phyloP scores from a whole-genome alignment of 2,329 filamentous ascomycete genomes.

The Hirsutella rhossiliensis region DNA sequence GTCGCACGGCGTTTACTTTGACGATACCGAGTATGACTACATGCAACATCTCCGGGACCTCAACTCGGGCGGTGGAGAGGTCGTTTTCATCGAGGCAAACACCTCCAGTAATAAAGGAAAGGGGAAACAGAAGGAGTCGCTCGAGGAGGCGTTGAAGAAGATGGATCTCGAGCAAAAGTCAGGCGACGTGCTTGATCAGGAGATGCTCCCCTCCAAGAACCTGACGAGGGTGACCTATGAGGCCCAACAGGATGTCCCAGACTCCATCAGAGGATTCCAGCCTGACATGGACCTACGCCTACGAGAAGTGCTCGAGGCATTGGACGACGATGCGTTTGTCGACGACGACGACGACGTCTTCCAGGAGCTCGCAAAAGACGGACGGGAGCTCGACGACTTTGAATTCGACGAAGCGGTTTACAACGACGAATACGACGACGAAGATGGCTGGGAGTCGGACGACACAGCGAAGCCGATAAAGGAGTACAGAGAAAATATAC shows the following conservation, averaged over 20 bases:
- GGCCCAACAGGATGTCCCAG: slow-evolving; percentile 84
- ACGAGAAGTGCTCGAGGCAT: slow-evolving; percentile 79
- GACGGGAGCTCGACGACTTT: slow-evolving; percentile 60
- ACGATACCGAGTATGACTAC: slow-evolving; percentile 95
- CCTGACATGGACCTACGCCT: slow-evolving; percentile 95
- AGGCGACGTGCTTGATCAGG: slow-evolving; percentile 54
- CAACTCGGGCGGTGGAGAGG: slow-evolving; percentile 58
- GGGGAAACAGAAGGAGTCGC: slow-evolving; percentile 59
- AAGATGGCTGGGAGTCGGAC: slow-evolving; percentile 91
- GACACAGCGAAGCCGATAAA: slow-evolving; percentile 68
- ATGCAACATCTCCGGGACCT: slow-evolving; percentile 97
- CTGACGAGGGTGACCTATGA: slow-evolving; percentile 71
- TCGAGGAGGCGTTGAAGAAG: slow-evolving; percentile 72
- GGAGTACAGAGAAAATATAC: slow-evolving; percentile 38
- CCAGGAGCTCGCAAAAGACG: slow-evolving; percentile 55
- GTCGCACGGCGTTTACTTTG: slow-evolving; percentile 84
- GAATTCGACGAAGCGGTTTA: slow-evolving; percentile 64
- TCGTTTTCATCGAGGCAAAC: slow-evolving; percentile 72
- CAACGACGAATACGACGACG: slow-evolving; percentile 48
- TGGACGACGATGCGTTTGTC: slow-evolving; percentile 93
- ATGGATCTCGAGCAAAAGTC: slow-evolving; percentile 43
- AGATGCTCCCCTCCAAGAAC: slow-evolving; percentile 70
- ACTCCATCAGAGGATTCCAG: slow-evolving; percentile 85
- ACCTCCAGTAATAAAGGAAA: slow-evolving; percentile 54
- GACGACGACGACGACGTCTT: slow-evolving; percentile 88